Conservation (phyloP, 805 yeast species). For the Saccharomycopsis vini region DNA sequence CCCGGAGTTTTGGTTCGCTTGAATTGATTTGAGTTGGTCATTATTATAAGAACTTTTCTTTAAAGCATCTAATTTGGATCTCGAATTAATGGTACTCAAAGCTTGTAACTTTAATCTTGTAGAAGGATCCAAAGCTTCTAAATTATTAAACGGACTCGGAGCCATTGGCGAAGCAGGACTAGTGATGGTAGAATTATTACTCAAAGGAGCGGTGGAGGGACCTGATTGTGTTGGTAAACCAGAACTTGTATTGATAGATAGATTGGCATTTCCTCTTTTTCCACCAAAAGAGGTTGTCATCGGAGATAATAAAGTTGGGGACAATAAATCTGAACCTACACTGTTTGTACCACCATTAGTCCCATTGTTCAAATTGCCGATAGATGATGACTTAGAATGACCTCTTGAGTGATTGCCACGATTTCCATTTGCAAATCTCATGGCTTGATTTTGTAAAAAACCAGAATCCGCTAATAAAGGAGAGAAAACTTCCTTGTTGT, state of each 20-base stretch:
- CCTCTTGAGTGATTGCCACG: slow-evolving; percentile 1
- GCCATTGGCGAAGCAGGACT: slow-evolving; percentile 21
- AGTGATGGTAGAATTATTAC: slow-evolving; percentile 7
- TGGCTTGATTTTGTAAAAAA: slow-evolving; percentile 19
- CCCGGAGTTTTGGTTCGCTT: neutral
- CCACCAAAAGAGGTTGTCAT: slow-evolving; percentile 7
- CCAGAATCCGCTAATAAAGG: slow-evolving; percentile 19
- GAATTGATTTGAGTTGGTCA: neutral
- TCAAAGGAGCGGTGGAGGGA: neutral
- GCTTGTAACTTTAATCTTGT: slow-evolving; percentile 58
- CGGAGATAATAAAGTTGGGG: slow-evolving; percentile 13
- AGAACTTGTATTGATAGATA: slow-evolving; percentile 12
- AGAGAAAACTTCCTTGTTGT: slow-evolving; percentile 16
- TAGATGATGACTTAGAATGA: slow-evolving; percentile 9
- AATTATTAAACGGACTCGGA: slow-evolving; percentile 17
- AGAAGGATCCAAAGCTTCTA: slow-evolving; percentile 18
- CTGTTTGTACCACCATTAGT: neutral
- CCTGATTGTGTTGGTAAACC: neutral
- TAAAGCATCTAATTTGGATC: slow-evolving; percentile 36
- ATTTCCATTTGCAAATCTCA: slow-evolving; percentile 13
- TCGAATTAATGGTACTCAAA: slow-evolving; percentile 50
- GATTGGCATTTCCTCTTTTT: slow-evolving; percentile 11
- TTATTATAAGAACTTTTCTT: slow-evolving; percentile 22
- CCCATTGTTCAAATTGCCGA: slow-evolving; percentile 5
- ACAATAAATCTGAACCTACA: slow-evolving; percentile 6